Evolutionary conservation across 148 eudicot genomes (phyloP), one percentile per base, ranked within the genome.

Genomic region (Vaccinium vitisidaea): DNA sequence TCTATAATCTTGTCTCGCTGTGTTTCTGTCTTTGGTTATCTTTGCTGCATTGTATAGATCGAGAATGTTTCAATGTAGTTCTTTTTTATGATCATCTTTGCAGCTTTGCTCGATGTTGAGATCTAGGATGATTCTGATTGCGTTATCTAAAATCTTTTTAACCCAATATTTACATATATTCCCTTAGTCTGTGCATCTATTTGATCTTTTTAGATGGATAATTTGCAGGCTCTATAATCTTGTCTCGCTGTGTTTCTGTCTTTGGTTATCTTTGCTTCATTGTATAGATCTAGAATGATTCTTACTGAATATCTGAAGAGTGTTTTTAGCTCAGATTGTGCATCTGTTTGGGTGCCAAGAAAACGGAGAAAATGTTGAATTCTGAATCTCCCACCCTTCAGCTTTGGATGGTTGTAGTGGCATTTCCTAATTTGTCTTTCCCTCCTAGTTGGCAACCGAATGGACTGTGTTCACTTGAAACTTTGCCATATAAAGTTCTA

Each of bases 291-390:
- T 30, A 30, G 32, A 30, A 78, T 30, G 39, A 75, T 75, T 19
- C 77, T 18, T 15, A 8, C 16, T 27, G 63, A 43, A 53, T 15
- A 23, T 78, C 46, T 78, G 58, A 56, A 53, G 8, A 32, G 7
- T 67, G 32, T 52, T 78, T 30, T 27, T 53, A 78, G 61, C n/a
- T 30, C 56, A n/a, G 56, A 23, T n/a, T 49, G 50, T 49, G 53
- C 80, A 77, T 77, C 80, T 77, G 32, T 49, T 77, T 50, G 56
- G 79, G 48, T 75, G 73, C 79, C 54, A 48, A 75, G 79, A 21
- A 74, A 36, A 74, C 16, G 6, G 18, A 25, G 74, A 69, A 69
- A 69, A 54, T 54, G 14, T 2, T 54, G 58, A 54, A 27, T 27
- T 27, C 30, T 67, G 73, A 25, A 67, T 23, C 73, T 67, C 15